Percentiles rank a stretch among this genome's conserved stretches.
Conservation (phyloP, 2,329 filamentous ascomycete species). For the Cytospora mali region DNA sequence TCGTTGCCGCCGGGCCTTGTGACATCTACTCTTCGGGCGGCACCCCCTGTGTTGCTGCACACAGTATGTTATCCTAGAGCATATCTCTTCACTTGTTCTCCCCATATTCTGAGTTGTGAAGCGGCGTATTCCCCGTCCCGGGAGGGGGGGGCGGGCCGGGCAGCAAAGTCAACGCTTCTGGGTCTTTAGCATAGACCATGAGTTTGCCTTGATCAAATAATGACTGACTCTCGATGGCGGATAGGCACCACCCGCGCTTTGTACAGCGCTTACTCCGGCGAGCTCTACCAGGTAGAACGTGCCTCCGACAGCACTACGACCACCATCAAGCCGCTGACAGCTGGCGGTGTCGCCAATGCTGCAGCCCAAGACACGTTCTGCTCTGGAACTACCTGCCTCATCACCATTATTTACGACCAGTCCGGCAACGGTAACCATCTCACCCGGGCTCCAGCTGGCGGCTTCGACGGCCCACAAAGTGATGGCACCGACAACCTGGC, state of each 20-base stretch:
- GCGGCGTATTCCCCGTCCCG: not conserved
- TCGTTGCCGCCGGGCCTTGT: conserved; percentile 59
- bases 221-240: not conserved
- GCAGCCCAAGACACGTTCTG: conserved; percentile 65
- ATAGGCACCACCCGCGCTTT: conserved; percentile 60
- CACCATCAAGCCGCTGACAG: conserved; percentile 53
- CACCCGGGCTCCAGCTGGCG: conserved; percentile 62
- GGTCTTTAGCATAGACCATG: not conserved
- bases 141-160: no score
- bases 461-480: conserved; percentile 56
- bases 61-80: conserved; percentile 42
- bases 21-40: conserved; percentile 62
- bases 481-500: conserved; percentile 64
- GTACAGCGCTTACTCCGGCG: conserved; percentile 54
- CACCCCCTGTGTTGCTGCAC: conserved; percentile 66
- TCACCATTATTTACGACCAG: conserved; percentile 68
- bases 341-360: conserved; percentile 65
- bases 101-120: not conserved
- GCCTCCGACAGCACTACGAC: conserved; percentile 52
- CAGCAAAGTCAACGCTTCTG: not conserved
- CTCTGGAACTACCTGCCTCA: conserved; percentile 61
- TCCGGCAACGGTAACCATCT: conserved; percentile 64
- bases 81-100: not conserved
- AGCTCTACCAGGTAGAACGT: conserved; percentile 63
- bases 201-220: not conserved